Evolutionary conservation across 768 basidiomycete species (phyloP).

Genomic region (Amanita rubescens): DNA sequence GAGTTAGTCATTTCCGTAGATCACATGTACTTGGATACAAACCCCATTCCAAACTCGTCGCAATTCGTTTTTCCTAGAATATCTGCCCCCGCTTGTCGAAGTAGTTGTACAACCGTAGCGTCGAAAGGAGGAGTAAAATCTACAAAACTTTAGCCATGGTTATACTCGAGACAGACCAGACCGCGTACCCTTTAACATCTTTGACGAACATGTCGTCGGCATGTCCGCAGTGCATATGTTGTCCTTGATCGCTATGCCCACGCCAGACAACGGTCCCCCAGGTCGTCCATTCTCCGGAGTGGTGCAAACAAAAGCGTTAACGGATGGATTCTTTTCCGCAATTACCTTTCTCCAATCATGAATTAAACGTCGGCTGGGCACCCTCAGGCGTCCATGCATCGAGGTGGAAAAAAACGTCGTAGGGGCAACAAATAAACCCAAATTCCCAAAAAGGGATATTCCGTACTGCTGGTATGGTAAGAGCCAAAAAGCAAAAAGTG

Average conservation of each 20-base stretch:
- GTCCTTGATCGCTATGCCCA: slow-evolving; percentile 73
- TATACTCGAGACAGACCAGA: not conserved
- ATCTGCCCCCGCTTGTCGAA: slow-evolving; percentile 56
- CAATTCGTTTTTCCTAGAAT: slow-evolving; percentile 89
- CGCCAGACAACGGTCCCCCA: slow-evolving; percentile 22
- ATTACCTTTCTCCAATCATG: slow-evolving; percentile 25
- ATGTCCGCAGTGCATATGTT: slow-evolving; percentile 68
- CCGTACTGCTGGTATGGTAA: not conserved
- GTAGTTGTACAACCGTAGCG: slow-evolving; percentile 70
- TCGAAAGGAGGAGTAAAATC: slow-evolving; percentile 78
- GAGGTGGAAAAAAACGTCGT: not conserved
- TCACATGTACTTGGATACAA: slow-evolving; percentile 16
- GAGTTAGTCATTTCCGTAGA: not conserved
- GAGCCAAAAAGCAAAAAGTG: not conserved
- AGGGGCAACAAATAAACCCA: slow-evolving; percentile 1
- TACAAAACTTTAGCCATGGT: slow-evolving; percentile 19
- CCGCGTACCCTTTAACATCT: slow-evolving; percentile 54
- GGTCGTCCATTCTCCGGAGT: slow-evolving; percentile 10
- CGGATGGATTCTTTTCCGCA: slow-evolving; percentile 26
- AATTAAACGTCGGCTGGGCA: not conserved
- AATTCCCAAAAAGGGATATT: no score
- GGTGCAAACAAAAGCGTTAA: slow-evolving; percentile 52
- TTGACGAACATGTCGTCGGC: slow-evolving; percentile 71
- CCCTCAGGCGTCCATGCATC: slow-evolving; percentile 3
- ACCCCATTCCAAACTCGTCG: slow-evolving; percentile 99